Conservation (phyloP, 2,329 filamentous ascomycete species). For the Neopestalotiopsis sp. region DNA sequence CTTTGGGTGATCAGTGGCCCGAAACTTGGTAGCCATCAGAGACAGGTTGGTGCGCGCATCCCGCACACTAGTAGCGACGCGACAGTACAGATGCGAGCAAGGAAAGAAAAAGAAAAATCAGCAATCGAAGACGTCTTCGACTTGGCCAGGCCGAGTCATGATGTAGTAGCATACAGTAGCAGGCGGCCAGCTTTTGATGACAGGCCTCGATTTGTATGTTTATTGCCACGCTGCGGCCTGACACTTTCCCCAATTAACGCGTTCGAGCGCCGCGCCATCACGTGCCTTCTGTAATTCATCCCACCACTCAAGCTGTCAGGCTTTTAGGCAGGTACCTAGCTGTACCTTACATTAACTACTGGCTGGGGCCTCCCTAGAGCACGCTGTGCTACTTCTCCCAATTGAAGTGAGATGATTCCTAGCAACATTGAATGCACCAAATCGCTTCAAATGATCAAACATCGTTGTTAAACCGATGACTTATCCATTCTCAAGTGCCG, state of each 20-base stretch:
- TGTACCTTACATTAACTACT: too few relatives aligned
- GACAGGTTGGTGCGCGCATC: not conserved
- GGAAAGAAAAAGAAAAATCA: not conserved
- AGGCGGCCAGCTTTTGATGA: not conserved
- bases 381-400: too few relatives aligned
- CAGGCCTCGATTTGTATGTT: not conserved
- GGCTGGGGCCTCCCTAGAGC: too few relatives aligned
- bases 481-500: too few relatives aligned
- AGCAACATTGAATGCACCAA: too few relatives aligned
- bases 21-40: slow-evolving; percentile 7
- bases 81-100: not conserved
- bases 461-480: too few relatives aligned
- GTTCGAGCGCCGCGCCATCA: slow-evolving; percentile 6
- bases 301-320: not conserved
- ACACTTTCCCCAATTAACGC: not conserved
- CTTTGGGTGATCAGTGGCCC: slow-evolving; percentile 14
- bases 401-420: too few relatives aligned
- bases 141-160: not conserved
- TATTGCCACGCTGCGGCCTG: slow-evolving; percentile 12
- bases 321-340: too few relatives aligned
- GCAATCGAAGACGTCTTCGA: slow-evolving; percentile 8
- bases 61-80: not conserved
- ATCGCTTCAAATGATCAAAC: too few relatives aligned
- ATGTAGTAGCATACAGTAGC: not conserved
- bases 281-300: not conserved